A percentile compares a stretch with the other conserved stretches of the same genome.
Conservation (phyloP, 805 yeast genomes). For the Scheffersomyces ergatensis region DNA sequence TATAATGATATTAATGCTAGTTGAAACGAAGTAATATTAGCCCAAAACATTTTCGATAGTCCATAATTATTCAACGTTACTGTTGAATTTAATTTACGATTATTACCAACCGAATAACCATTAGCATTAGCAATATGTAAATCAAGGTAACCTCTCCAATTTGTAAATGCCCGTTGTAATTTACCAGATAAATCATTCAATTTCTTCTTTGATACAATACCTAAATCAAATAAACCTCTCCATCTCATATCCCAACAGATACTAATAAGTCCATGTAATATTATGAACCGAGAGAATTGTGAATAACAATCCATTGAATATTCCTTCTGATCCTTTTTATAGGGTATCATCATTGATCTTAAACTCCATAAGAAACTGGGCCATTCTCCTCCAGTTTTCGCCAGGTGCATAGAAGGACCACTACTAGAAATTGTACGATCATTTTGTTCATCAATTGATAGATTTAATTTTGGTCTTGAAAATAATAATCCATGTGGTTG, state of each 20-base stretch:
- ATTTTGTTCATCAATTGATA: not conserved
- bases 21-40: conserved; percentile 22
- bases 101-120: conserved; percentile 3
- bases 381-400: conserved; percentile 18
- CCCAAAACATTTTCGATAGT: conserved; percentile 32
- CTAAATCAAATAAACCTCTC: conserved; percentile 27
- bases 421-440: not conserved
- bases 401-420: not conserved
- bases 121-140: conserved; percentile 22
- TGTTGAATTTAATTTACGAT: conserved; percentile 1
- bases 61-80: conserved; percentile 31
- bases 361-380: conserved; percentile 34
- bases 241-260: conserved; percentile 31
- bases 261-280: conserved; percentile 34
- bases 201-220: conserved; percentile 29
- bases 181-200: conserved; percentile 23
- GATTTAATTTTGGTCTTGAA: not conserved
- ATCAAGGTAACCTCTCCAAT: conserved; percentile 38
- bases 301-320: conserved; percentile 32
- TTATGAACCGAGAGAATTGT: conserved; percentile 32
- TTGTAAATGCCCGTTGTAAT: conserved; percentile 26
- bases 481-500: conserved; percentile 20
- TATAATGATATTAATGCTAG: conserved; percentile 22
- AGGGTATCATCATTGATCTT: conserved; percentile 28
- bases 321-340: conserved; percentile 24